Evolutionary conservation across 768 basidiomycete species (phyloP), one percentile per base, ranked within the genome.

Genomic region (Xerocomus potaroensis): DNA sequence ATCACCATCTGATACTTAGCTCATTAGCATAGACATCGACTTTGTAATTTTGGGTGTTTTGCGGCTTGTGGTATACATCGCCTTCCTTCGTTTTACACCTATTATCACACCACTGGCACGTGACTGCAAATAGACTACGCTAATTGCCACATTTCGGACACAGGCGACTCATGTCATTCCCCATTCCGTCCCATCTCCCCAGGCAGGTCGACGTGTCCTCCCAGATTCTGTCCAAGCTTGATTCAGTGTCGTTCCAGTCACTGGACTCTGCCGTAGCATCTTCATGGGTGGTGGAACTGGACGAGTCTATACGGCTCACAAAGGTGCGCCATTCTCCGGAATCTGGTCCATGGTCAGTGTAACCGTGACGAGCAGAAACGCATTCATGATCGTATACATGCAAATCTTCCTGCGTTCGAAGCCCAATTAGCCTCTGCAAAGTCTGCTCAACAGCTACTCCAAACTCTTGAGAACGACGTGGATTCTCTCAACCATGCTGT

Each of bases 361-460:
- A 23, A 57, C 57, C 38, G 37, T 16, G 34, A 45, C 39, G 52
- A 56, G 31, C 65, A 91, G 81, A 69, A 73, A 57, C 77, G 72
- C 57, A 81, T 95, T 54, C 81, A 85, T 55, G 81, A 85, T 54
- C 79, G 86, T 39, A 83, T 91, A 53, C 75, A 83, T 48, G 65
- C 69, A 14, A 77, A 90, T 63, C 67, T 80, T 14, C 77, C 80
- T 11, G 64, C 71, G 19, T 89, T 91, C 48, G 77, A 84, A 41
- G 66, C 69, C 30, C 87, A 91, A 55, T 56, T 84, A 24, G 65
- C 74, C 36, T 75, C 80, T 12, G 77, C 89, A 15, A 75, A 72
- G 64, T 79, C 80, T 23, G 75, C 89, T 18, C 84, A 86, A 61
- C 70, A 74, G 47, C 78, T 83, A 22, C 63, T 82, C 36, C 67